Conservation (phyloP, 2,329 filamentous ascomycete species). For the Zymoseptoria tritici region DNA sequence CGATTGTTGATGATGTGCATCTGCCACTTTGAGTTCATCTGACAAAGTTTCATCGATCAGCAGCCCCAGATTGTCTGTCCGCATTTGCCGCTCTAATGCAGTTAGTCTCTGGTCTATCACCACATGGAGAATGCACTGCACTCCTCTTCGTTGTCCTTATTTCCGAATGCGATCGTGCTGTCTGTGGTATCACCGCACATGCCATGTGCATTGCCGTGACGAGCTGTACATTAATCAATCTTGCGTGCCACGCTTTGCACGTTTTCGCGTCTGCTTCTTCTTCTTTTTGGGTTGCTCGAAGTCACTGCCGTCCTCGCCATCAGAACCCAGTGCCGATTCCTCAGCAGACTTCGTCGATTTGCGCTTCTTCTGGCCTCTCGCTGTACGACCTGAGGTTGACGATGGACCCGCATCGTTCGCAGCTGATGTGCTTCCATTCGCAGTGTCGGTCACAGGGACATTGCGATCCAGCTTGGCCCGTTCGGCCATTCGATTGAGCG, state of each 20-base stretch:
- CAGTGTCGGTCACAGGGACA: neutral
- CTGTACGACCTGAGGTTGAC: neutral
- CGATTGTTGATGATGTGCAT: neutral
- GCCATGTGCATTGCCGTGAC: neutral
- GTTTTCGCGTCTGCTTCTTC: constrained; percentile 1
- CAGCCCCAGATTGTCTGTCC: neutral
- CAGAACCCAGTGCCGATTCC: neutral
- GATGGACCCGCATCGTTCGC: neutral
- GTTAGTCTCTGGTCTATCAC: neutral
- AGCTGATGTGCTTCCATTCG: neutral
- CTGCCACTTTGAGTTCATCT: too few relatives aligned
- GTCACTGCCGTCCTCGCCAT: constrained; percentile 1
- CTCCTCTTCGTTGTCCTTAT: neutral
- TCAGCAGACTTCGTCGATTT: constrained; percentile 12
- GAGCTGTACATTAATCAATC: neutral
- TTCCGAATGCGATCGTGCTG: neutral
- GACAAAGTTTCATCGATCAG: neutral
- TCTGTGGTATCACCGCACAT: neutral
- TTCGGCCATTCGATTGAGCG: constrained; percentile 59
- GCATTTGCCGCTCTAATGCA: neutral
- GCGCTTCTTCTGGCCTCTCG: constrained; percentile 6
- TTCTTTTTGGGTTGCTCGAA: constrained; percentile 1
- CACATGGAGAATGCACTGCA: neutral
- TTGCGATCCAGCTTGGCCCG: constrained; percentile 38
- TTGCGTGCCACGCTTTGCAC: neutral